Conservation (phyloP, 2,329 filamentous ascomycete genomes). For the Pezicula neosporulosa region DNA sequence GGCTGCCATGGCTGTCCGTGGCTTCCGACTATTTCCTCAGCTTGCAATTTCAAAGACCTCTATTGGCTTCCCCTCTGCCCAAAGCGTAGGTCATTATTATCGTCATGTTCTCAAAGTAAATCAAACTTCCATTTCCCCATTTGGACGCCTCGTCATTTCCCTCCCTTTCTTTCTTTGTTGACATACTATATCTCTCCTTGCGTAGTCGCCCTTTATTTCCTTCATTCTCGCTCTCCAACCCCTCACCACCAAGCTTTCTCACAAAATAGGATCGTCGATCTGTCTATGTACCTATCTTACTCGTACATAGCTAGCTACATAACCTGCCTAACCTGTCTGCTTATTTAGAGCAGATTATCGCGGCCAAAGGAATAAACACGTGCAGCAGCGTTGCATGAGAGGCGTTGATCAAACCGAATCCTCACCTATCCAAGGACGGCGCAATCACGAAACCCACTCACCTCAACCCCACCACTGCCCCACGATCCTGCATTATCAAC, state of each 20-base stretch:
- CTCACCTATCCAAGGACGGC: neutral
- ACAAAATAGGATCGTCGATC: neutral
- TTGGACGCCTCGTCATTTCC: constrained; percentile 12
- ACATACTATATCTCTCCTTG: neutral
- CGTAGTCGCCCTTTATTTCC: constrained; percentile 15
- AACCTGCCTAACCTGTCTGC: neutral
- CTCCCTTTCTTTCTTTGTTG: constrained; percentile 7
- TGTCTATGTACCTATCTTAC: neutral
- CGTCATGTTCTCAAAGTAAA: too few species aligned
- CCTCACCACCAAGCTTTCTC: neutral
- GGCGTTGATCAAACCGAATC: neutral
- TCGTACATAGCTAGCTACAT: neutral
- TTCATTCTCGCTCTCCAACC: constrained; percentile 9
- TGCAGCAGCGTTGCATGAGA: neutral
- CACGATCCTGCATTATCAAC: neutral
- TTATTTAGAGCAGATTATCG: neutral
- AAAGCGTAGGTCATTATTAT: too few species aligned
- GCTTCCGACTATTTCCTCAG: neutral
- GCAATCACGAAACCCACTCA: neutral
- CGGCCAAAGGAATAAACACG: neutral
- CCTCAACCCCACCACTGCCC: constrained; percentile 1
- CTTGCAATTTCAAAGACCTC: neutral
- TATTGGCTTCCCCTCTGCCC: constrained; percentile 9
- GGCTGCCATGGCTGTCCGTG: constrained; percentile 2
- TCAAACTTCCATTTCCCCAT: constrained; percentile 13